phyloP scores from a whole-genome alignment of 805 yeast genomes.

The Myxozyma kluyveri region DNA sequence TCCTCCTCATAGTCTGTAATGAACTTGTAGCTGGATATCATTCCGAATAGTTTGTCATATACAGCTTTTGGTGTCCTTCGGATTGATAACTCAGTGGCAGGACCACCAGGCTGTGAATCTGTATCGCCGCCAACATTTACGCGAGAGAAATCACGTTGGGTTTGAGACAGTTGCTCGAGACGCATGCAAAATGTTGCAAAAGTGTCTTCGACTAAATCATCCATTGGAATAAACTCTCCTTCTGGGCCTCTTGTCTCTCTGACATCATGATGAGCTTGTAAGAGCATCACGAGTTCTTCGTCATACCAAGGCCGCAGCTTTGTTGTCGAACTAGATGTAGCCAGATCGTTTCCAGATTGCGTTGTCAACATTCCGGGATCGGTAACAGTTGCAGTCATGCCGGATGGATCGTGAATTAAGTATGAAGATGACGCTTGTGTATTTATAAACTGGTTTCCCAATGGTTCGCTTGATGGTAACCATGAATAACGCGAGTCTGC shows the following conservation, averaged over 20 bases:
- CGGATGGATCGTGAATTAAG: conserved; percentile 14
- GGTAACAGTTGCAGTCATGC: not conserved
- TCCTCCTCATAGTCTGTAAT: conserved; percentile 29
- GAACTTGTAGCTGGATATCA: conserved; percentile 25
- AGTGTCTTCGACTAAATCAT: conserved; percentile 27
- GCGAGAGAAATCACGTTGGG: conserved; percentile 10
- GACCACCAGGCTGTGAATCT: not conserved
- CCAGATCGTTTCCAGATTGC: not conserved
- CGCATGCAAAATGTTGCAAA: conserved; percentile 21
- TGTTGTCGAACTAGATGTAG: not conserved
- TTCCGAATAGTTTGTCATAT: conserved; percentile 24
- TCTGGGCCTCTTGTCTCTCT: conserved; percentile 21
- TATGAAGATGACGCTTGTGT: conserved; percentile 12
- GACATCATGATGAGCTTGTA: conserved; percentile 28
- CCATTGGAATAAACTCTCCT: conserved; percentile 22
- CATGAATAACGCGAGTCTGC: conserved; percentile 22
- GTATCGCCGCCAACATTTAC: conserved; percentile 4
- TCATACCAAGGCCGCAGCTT: conserved; percentile 25
- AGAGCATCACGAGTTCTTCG: conserved; percentile 21
- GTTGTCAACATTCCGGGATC: not conserved
- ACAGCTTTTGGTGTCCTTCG: conserved; percentile 25
- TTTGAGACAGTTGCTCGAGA: conserved; percentile 16
- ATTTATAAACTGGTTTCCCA: conserved; percentile 15
- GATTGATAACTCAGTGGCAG: conserved; percentile 6
- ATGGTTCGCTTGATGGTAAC: conserved; percentile 23